phyloP scores from a whole-genome alignment of 768 basidiomycete genomes.

The Mycena chlorophos region DNA sequence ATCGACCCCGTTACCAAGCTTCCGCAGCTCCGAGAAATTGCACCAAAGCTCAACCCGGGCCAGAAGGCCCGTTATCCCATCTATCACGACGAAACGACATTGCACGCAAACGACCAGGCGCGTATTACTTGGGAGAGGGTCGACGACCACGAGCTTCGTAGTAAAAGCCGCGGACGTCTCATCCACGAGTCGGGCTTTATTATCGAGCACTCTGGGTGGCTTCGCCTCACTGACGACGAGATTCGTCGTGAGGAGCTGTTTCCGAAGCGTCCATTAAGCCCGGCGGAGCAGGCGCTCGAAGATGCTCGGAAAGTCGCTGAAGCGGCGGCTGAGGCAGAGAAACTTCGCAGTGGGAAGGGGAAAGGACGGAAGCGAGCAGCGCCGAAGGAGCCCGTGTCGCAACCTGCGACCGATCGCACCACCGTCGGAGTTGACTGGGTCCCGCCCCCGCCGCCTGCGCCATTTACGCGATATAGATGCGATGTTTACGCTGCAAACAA shows the following conservation, averaged over 20 bases:
- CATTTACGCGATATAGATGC: slow-evolving; percentile 7
- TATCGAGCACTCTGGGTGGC: slow-evolving; percentile 19
- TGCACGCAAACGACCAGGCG: slow-evolving; percentile 26
- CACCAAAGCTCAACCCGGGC: slow-evolving; percentile 16
- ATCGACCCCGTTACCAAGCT: neutral
- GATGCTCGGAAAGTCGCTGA: neutral
- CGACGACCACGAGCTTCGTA: slow-evolving; percentile 21
- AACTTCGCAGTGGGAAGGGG: slow-evolving; percentile 1
- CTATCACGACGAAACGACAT: slow-evolving; percentile 25
- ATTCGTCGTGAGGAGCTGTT: slow-evolving; percentile 4
- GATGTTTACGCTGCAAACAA: slow-evolving; percentile 11
- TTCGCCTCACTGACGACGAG: slow-evolving; percentile 16
- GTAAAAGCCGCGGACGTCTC: slow-evolving; percentile 22
- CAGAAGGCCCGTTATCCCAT: slow-evolving; percentile 19
- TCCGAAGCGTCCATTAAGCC: slow-evolving; percentile 14
- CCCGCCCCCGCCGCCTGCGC: slow-evolving; percentile 15
- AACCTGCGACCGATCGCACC: slow-evolving; percentile 14
- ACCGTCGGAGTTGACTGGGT: slow-evolving; percentile 12
- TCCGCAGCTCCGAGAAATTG: slow-evolving; percentile 4
- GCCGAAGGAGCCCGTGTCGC: slow-evolving; percentile 1
- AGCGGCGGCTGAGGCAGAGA: slow-evolving; percentile 7
- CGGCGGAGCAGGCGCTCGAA: slow-evolving; percentile 6
- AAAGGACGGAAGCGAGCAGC: slow-evolving; percentile 6
- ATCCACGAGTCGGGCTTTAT: slow-evolving; percentile 26
- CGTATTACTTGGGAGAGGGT: slow-evolving; percentile 20